Evolutionary conservation across 2,329 filamentous ascomycete species (phyloP).

Genomic region (Monilinia aucupariae): DNA sequence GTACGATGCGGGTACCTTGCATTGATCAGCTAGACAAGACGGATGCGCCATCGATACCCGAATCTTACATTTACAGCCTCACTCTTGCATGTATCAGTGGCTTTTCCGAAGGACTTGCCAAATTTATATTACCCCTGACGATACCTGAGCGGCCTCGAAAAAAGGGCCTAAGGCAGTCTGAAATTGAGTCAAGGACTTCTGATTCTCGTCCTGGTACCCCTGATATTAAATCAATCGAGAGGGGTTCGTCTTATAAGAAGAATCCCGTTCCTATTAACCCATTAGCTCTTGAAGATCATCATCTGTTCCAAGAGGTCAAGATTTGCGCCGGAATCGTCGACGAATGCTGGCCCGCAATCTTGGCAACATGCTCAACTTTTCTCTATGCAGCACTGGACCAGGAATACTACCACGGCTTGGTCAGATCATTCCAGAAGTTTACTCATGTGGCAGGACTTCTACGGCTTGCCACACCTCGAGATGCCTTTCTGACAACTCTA

Average conservation of each 20-base stretch:
- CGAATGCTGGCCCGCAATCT: slow-evolving; percentile 89
- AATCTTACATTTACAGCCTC: slow-evolving; percentile 89
- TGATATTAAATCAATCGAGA: slow-evolving; percentile 41
- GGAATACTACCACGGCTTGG: slow-evolving; percentile 87
- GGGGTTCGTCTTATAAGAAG: slow-evolving; percentile 64
- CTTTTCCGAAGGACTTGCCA: slow-evolving; percentile 86
- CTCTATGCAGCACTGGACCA: slow-evolving; percentile 86
- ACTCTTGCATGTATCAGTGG: slow-evolving; percentile 84
- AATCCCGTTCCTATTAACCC: slow-evolving; percentile 82
- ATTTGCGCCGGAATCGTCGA: slow-evolving; percentile 79
- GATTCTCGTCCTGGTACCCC: slow-evolving; percentile 25
- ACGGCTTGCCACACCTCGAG: slow-evolving; percentile 76
- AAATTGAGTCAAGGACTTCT: slow-evolving; percentile 24
- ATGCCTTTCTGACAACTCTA: slow-evolving; percentile 90
- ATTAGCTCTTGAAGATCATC: slow-evolving; percentile 66
- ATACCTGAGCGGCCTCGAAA: slow-evolving; percentile 65
- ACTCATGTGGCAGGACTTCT: slow-evolving; percentile 90
- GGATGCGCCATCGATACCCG: slow-evolving; percentile 75
- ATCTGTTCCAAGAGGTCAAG: slow-evolving; percentile 64
- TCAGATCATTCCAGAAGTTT: slow-evolving; percentile 90
- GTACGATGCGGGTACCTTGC: slow-evolving; percentile 76
- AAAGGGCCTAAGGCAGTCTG: slow-evolving; percentile 33
- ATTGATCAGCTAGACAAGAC: slow-evolving; percentile 93
- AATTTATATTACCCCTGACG: slow-evolving; percentile 86
- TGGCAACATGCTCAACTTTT: slow-evolving; percentile 94